Conservation (phyloP, 257 asterid species). For the Solanum habrochaites region DNA sequence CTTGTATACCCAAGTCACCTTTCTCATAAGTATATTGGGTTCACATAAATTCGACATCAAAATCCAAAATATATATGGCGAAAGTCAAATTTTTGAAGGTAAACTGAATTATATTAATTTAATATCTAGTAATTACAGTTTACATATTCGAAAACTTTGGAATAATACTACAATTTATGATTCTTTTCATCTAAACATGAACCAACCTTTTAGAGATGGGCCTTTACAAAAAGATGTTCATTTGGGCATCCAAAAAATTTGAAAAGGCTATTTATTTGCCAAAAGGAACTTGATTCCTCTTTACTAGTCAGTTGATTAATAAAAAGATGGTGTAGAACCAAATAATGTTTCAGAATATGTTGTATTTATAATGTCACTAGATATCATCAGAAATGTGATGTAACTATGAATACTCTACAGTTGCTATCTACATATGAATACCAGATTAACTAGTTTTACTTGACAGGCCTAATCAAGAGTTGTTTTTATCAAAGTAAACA, state of each 20-base stretch:
- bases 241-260: no score
- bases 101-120: no score
- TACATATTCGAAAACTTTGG: not conserved
- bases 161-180: no score
- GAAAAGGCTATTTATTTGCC: no score
- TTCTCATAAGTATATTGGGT: no score
- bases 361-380: not conserved
- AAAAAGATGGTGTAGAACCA: not conserved
- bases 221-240: not conserved
- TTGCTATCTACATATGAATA: not conserved
- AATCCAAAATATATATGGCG: no score
- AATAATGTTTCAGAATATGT: not conserved
- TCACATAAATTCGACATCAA: no score
- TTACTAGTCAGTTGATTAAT: no score
- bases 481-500: not conserved
- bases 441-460: not conserved
- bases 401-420: not conserved
- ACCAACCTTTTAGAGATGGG: not conserved
- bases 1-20: no score
- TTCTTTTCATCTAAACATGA: not conserved
- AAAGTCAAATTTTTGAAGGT: not conserved
- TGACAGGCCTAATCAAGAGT: not conserved
- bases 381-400: not conserved
- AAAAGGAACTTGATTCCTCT: no score
- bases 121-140: no score